A percentile compares a stretch with the other conserved stretches of the same genome.
Conservation (phyloP, 768 basidiomycete species). For the Russula vinacea region DNA sequence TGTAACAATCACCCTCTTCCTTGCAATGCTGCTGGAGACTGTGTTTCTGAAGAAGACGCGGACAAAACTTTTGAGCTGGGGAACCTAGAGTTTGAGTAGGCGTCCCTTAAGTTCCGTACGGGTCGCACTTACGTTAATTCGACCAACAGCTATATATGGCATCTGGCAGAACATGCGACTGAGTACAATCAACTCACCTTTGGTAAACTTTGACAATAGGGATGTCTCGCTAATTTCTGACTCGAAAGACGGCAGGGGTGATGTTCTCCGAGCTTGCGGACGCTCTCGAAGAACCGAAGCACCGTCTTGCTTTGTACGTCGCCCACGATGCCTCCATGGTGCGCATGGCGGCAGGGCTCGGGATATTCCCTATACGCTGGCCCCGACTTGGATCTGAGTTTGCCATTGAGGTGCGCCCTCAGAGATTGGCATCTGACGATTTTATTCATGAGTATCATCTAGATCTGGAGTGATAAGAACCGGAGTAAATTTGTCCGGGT, state of each 20-base stretch:
- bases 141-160: slow-evolving; percentile 46
- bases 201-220: slow-evolving; percentile 32
- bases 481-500: slow-evolving; percentile 40
- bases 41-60: slow-evolving; percentile 42
- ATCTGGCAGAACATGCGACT: slow-evolving; percentile 42
- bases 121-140: background rate
- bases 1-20: slow-evolving; percentile 45
- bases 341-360: slow-evolving; percentile 39
- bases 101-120: background rate
- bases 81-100: slow-evolving; percentile 40
- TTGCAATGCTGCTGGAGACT: slow-evolving; percentile 44
- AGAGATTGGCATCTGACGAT: background rate
- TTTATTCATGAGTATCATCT: background rate
- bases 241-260: slow-evolving; percentile 38
- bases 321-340: slow-evolving; percentile 48
- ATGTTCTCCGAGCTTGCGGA: slow-evolving; percentile 44
- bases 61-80: slow-evolving; percentile 37
- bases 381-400: slow-evolving; percentile 47
- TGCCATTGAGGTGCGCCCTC: slow-evolving; percentile 40
- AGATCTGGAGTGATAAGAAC: slow-evolving; percentile 41
- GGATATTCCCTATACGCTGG: slow-evolving; percentile 40
- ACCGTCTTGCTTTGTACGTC: slow-evolving; percentile 42
- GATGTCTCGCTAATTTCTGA: background rate
- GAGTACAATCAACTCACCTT: slow-evolving; percentile 44
- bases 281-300: slow-evolving; percentile 36